Percentiles rank a stretch among this genome's conserved stretches.
These are phyloP conservation scores for Scedosporium boydii DNA, from an alignment of 2,329 filamentous ascomycete species.

Conservation along the genomic window DNA sequence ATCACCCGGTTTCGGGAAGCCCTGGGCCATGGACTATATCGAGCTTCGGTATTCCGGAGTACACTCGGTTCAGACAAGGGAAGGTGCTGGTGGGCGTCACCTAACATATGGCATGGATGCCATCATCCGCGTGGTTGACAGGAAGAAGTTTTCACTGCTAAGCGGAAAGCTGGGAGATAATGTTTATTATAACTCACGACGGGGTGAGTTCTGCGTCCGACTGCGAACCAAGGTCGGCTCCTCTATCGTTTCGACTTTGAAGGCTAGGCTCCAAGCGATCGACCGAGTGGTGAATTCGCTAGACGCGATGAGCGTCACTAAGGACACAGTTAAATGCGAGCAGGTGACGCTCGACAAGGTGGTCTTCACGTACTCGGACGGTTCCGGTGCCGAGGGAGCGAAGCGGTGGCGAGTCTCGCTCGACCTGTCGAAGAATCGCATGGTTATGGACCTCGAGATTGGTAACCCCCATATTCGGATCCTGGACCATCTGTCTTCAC, in stretches of 20 bases:
- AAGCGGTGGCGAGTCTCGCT: slow-evolving; percentile 44
- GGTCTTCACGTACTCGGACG: slow-evolving; percentile 55
- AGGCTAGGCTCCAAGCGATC: slow-evolving; percentile 53
- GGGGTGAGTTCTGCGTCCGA: slow-evolving; percentile 54
- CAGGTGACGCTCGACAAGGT: slow-evolving; percentile 53
- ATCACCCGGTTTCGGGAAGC: slow-evolving; percentile 9
- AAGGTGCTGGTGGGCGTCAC: slow-evolving; percentile 6
- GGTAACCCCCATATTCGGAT: slow-evolving; percentile 61
- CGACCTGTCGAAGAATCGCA: slow-evolving; percentile 42
- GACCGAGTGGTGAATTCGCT: slow-evolving; percentile 63
- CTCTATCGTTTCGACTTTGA: slow-evolving; percentile 49
- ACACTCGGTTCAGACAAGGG: slow-evolving; percentile 14
- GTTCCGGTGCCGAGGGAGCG: slow-evolving; percentile 9
- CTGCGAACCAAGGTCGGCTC: slow-evolving; percentile 49
- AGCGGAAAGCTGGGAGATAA: slow-evolving; percentile 47
- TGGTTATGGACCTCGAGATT: slow-evolving; percentile 49
- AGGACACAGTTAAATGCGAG: slow-evolving; percentile 45
- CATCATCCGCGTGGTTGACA: slow-evolving; percentile 43
- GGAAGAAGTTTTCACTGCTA: slow-evolving; percentile 45
- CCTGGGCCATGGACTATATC: slow-evolving; percentile 52
- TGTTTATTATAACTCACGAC: slow-evolving; percentile 49
- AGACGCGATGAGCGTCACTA: slow-evolving; percentile 50
- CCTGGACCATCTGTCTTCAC: slow-evolving; percentile 44
- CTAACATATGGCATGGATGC: slow-evolving; percentile 39
- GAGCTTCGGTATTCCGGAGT: slow-evolving; percentile 47